A percentile compares a stretch with the other conserved stretches of the same genome.
Conservation (phyloP, 306 rosid species). For the Quercus variabilis region DNA sequence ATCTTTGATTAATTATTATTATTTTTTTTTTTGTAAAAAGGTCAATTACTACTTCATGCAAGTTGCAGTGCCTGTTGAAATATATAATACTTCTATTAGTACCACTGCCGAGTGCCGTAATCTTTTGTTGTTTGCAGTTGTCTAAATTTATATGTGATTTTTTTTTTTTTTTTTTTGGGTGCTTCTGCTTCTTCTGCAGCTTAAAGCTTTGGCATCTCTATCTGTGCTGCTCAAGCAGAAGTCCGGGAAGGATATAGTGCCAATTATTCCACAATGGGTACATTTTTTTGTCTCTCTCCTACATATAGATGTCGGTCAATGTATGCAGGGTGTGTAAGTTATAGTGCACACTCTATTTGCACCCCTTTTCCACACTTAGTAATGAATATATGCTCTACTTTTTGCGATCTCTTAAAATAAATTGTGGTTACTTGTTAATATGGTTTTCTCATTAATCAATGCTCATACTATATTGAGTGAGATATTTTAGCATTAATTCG, state of each 20-base stretch:
- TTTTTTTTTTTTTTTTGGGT: too few relatives aligned
- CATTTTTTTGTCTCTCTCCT: slow-evolving; percentile 12
- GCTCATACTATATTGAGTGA: not conserved
- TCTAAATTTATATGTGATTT: not conserved
- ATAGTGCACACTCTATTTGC: not conserved
- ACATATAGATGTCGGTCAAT: not conserved
- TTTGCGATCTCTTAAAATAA: not conserved
- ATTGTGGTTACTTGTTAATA: not conserved
- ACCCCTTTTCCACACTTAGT: not conserved
- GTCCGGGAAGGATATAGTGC: slow-evolving; percentile 58
- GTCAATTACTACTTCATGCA: not conserved
- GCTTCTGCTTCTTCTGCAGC: slow-evolving; percentile 43
- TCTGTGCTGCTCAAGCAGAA: slow-evolving; percentile 65
- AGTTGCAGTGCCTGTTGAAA: not conserved
- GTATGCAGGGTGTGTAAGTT: not conserved
- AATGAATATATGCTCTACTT: not conserved
- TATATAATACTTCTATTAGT: too few relatives aligned
- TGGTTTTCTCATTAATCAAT: not conserved
- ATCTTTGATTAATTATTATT: not conserved
- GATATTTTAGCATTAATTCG: not conserved
- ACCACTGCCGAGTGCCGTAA: too few relatives aligned
- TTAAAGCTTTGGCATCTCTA: slow-evolving; percentile 78
- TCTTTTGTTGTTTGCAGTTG: not conserved
- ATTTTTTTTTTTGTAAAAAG: not conserved
- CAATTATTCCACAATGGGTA: slow-evolving; percentile 94